phyloP scores from a whole-genome alignment of 2,329 filamentous ascomycete genomes.

The Trichoderma atroviride region DNA sequence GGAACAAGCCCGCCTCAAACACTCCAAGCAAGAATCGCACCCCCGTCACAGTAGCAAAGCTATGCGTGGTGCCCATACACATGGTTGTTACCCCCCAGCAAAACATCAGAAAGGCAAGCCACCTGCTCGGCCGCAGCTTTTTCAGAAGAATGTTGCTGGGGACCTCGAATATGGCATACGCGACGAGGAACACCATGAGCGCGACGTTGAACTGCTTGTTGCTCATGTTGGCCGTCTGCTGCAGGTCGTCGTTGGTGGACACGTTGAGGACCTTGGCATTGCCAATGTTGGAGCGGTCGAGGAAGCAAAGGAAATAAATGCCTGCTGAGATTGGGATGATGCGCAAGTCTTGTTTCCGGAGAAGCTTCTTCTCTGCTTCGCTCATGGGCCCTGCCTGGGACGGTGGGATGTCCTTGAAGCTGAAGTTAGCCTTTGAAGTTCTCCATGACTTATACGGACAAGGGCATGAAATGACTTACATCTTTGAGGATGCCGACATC shows the following conservation, averaged over 20 bases:
- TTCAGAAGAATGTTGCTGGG: slow-evolving; percentile 69
- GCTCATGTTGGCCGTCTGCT: slow-evolving; percentile 63
- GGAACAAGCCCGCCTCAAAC: slow-evolving; percentile 71
- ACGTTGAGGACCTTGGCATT: slow-evolving; percentile 69
- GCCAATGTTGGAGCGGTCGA: slow-evolving; percentile 70
- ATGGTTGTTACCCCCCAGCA: slow-evolving; percentile 70
- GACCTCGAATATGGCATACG: slow-evolving; percentile 63
- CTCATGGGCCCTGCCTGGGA: slow-evolving; percentile 32
- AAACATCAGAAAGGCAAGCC: slow-evolving; percentile 67
- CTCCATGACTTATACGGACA: background rate
- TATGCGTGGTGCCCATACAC: slow-evolving; percentile 64
- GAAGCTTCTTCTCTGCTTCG: slow-evolving; percentile 43
- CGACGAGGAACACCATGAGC: slow-evolving; percentile 64
- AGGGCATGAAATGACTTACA: background rate
- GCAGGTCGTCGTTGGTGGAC: slow-evolving; percentile 61
- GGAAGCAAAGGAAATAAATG: slow-evolving; percentile 69
- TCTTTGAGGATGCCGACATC: slow-evolving; percentile 22
- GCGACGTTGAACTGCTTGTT: slow-evolving; percentile 61
- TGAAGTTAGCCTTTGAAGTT: background rate
- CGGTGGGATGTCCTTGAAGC: slow-evolving; percentile 8
- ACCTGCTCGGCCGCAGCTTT: slow-evolving; percentile 62
- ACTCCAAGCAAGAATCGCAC: slow-evolving; percentile 69
- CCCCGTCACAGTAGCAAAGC: slow-evolving; percentile 64
- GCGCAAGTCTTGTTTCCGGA: slow-evolving; percentile 63
- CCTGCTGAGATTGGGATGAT: slow-evolving; percentile 65